A percentile compares a stretch with the other conserved stretches of the same genome.
phyloP scores from a whole-genome alignment of 2,329 filamentous ascomycete species.

The Aspergillus aculeatus region DNA sequence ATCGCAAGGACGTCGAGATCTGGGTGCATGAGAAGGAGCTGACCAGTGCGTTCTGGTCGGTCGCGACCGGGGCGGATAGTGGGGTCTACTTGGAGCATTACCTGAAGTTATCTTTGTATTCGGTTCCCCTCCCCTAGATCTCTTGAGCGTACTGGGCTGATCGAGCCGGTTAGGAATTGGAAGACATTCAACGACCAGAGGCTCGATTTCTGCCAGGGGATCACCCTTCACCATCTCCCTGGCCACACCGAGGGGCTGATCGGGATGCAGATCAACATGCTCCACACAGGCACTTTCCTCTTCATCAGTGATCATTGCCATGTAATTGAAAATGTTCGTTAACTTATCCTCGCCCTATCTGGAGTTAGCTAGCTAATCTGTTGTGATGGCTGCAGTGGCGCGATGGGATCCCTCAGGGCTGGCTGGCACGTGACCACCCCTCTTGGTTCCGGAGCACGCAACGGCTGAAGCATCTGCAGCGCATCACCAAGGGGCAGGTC shows the following conservation, averaged over 20 bases:
- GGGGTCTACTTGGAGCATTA: constrained; percentile 15
- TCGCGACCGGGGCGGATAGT: constrained; percentile 13
- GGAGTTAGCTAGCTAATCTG: neutral
- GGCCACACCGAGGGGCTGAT: constrained; percentile 12
- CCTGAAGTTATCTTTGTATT: constrained; percentile 10
- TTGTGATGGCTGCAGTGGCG: constrained; percentile 5
- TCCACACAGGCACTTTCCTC: constrained; percentile 11
- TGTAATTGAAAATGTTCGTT: constrained; percentile 14
- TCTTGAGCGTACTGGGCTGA: too few relatives aligned
- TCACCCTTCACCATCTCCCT: constrained; percentile 13
- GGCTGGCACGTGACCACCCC: constrained; percentile 14
- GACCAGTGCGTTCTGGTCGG: constrained; percentile 11
- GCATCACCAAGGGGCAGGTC: constrained; percentile 11
- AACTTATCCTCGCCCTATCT: neutral
- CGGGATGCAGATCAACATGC: constrained; percentile 16
- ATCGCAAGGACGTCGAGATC: constrained; percentile 10
- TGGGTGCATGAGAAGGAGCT: constrained; percentile 17
- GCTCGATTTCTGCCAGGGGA: constrained; percentile 15
- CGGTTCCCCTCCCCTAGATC: too few relatives aligned
- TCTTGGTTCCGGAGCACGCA: constrained; percentile 17
- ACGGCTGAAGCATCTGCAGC: constrained; percentile 11
- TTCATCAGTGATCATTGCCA: constrained; percentile 17
- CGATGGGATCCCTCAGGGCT: constrained; percentile 15
- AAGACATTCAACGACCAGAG: constrained; percentile 13
- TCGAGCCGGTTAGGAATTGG: constrained; percentile 4